phyloP scores from a whole-genome alignment of 305 asterid genomes.

The Fraxinus latifolia region DNA sequence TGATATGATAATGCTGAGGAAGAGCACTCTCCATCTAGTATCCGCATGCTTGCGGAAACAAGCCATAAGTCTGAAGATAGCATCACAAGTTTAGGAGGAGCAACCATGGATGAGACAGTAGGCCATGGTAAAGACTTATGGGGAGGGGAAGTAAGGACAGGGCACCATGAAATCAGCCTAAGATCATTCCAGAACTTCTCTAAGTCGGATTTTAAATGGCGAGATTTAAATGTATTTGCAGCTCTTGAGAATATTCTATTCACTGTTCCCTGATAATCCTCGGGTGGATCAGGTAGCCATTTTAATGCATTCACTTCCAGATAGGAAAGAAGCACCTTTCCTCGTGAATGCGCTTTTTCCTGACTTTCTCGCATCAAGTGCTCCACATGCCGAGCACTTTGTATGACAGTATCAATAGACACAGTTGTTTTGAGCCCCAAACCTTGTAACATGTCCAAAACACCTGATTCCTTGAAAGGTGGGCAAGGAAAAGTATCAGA shows the following conservation, averaged over 20 bases:
- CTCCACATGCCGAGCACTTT: slow-evolving; percentile 84
- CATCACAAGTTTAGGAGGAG: slow-evolving; percentile 95
- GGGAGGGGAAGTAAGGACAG: slow-evolving; percentile 78
- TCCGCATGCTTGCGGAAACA: slow-evolving; percentile 96
- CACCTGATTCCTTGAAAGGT: slow-evolving; percentile 56
- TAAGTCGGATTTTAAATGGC: slow-evolving; percentile 60
- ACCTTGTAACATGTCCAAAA: slow-evolving; percentile 81
- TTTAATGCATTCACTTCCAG: slow-evolving; percentile 84
- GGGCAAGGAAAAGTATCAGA: slow-evolving; percentile 76
- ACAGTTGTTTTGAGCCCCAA: slow-evolving; percentile 89
- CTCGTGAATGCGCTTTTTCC: slow-evolving; percentile 67
- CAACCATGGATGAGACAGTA: slow-evolving; percentile 73
- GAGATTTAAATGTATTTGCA: slow-evolving; percentile 65
- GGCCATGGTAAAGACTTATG: slow-evolving; percentile 87
- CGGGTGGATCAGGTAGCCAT: slow-evolving; percentile 64
- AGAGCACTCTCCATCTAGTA: slow-evolving; percentile 92
- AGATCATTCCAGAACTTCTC: slow-evolving; percentile 95
- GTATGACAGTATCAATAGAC: slow-evolving; percentile 72
- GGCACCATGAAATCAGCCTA: slow-evolving; percentile 91
- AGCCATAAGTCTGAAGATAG: slow-evolving; percentile 80
- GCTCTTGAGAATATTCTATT: slow-evolving; percentile 72
- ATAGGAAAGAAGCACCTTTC: slow-evolving; percentile 83
- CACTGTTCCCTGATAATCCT: slow-evolving; percentile 55
- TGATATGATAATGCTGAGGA: slow-evolving; percentile 75
- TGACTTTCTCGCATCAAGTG: slow-evolving; percentile 57